Evolutionary conservation across 1,139 yeast genomes (phyloP).

Genomic region (Nakaseomyces uthaithaninus): DNA sequence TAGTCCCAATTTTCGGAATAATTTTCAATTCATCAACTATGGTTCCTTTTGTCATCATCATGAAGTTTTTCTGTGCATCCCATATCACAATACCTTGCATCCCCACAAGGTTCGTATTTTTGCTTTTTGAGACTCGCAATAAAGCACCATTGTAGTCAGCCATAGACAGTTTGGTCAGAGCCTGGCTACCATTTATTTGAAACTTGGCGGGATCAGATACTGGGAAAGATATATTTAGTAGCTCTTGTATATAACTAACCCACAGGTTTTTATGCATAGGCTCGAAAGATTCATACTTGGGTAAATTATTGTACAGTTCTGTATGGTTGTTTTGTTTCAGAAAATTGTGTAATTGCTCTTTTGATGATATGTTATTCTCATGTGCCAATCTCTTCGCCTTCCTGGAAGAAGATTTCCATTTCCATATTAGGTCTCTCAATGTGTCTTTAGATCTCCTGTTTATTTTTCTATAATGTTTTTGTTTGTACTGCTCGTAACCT

Average conservation of each 20-base stretch:
- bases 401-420: slow-evolving; percentile 14
- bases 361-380: slow-evolving; percentile 15
- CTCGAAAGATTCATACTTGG: slow-evolving; percentile 20
- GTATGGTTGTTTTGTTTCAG: slow-evolving; percentile 15
- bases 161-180: slow-evolving; percentile 52
- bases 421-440: slow-evolving; percentile 22
- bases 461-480: slow-evolving; percentile 20
- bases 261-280: slow-evolving; percentile 29
- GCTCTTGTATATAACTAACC: slow-evolving; percentile 29
- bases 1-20: slow-evolving; percentile 52
- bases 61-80: slow-evolving; percentile 75
- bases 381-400: slow-evolving; percentile 19
- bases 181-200: slow-evolving; percentile 21
- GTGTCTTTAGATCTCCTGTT: slow-evolving; percentile 27
- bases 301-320: slow-evolving; percentile 19
- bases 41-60: slow-evolving; percentile 50
- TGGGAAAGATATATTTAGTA: slow-evolving; percentile 20
- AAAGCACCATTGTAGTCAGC: slow-evolving; percentile 83
- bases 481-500: slow-evolving; percentile 4
- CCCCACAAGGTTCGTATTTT: slow-evolving; percentile 55
- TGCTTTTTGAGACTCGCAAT: slow-evolving; percentile 50
- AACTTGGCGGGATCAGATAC: slow-evolving; percentile 16
- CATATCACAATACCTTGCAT: slow-evolving; percentile 71
- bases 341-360: slow-evolving; percentile 12
- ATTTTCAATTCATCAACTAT: slow-evolving; percentile 46